Base-by-base conservation (phyloP, 495 filamentous ascomycete genomes). In the Annulohypoxylon stygium region DNA sequence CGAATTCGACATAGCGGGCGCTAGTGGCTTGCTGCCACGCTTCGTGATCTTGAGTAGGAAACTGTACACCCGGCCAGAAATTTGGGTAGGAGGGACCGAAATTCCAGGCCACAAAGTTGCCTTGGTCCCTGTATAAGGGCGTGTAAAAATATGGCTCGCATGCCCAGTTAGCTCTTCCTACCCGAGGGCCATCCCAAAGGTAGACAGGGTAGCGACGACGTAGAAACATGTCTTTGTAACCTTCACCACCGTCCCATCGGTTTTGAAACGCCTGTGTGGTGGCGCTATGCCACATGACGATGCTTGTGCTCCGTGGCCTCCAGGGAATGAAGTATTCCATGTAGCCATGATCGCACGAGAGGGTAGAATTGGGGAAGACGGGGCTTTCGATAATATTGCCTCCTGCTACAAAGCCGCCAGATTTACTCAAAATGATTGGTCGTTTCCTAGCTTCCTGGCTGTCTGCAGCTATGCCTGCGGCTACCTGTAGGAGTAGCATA, bases 231-330 rank as follows among this genome's bases (percentile, higher is more conserved):
- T 86, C 84, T 72, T 85, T 85, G 77, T 80, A 86, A 55, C 84
- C 83, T 34, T 81, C 78, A 48, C 83, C 83, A 43, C 83, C 84
- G 73, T 82, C 83, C 81, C 81, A 86, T 2, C 82, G 80, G 66
- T 86, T 86, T 61, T 86, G 84, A 65, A 68, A 85, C 8, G 79
- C 80, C 70, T 86, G 84, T 4, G 83, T 84, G 71, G 73, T 80
- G 0, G 83, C 83, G 70, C 79, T 82, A 70, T 86, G 84, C 84
- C 84, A 86, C 80, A 86, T 82, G 30, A 85, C 80, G 18, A 86
- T 71, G 51, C 76, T 79, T 5, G 83, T 84, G 47, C 72, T 75
- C n/a, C 83, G 80, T 14, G 81, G 82, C 14, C 53, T 76, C 82
- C 78, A 84, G 0, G 84, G 84, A 41, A 81, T 78, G 71, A 86